Percentiles rank a stretch among this genome's conserved stretches.
Evolutionary conservation across 2,329 filamentous ascomycete species (phyloP).

Genomic region (Botrytis hyacinthi): DNA sequence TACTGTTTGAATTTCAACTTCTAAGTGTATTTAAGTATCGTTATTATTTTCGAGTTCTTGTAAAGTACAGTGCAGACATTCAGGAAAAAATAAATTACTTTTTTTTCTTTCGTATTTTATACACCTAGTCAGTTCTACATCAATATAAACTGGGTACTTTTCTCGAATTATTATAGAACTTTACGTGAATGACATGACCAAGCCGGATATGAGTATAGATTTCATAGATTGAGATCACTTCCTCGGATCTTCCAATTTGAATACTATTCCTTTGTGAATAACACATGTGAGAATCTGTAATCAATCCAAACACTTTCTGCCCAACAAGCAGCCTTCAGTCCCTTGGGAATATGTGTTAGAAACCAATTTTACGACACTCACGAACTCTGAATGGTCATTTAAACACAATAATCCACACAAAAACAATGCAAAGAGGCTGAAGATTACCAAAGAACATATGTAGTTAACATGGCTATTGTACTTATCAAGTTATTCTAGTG

Average conservation of each 20-base stretch:
- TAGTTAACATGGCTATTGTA: not conserved
- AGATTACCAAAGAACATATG: not conserved
- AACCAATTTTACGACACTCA: not conserved
- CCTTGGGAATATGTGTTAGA: not conserved
- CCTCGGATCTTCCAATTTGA: no score
- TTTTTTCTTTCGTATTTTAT: not conserved
- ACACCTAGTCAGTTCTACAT: not conserved
- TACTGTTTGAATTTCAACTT: not conserved
- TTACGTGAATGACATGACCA: not conserved
- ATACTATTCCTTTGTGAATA: not conserved
- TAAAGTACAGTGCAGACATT: not conserved
- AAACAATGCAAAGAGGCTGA: not conserved
- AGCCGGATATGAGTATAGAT: not conserved
- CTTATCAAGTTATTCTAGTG: not conserved
- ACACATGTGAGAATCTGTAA: not conserved
- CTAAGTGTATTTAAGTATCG: not conserved
- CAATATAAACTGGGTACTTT: not conserved
- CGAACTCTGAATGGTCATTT: not conserved
- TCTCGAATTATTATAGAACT: not conserved
- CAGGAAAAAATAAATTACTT: not conserved
- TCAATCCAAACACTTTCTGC: not conserved
- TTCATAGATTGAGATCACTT: not conserved
- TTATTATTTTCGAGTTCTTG: not conserved
- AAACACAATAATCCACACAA: not conserved
- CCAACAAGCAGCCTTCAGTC: not conserved